Conservation (phyloP, 345 rosid species). For the Diplotaxis tenuifolia region DNA sequence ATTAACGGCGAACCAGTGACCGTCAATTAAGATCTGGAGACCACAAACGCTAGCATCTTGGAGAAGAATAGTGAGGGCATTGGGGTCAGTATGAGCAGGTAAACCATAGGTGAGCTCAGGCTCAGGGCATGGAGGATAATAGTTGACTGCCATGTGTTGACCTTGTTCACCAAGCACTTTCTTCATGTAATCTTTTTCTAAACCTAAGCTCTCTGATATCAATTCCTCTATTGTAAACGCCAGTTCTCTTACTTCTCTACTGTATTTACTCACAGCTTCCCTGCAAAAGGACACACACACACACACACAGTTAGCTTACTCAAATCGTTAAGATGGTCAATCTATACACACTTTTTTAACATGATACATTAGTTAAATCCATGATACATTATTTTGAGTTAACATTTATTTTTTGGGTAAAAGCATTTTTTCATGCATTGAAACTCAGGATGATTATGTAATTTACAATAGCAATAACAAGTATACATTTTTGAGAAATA, state of each 20-base stretch:
- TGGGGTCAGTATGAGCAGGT: constrained; percentile 92
- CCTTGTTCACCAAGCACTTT: constrained; percentile 75
- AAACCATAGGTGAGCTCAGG: constrained; percentile 91
- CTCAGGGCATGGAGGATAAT: constrained; percentile 85
- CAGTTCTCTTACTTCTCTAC: constrained; percentile 58
- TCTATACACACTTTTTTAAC: background rate
- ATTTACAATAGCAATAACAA: background rate
- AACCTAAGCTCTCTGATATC: constrained; percentile 84
- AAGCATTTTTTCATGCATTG: background rate
- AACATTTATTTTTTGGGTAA: background rate
- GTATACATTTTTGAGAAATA: background rate
- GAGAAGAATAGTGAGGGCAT: constrained; percentile 75
- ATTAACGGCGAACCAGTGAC: constrained; percentile 74
- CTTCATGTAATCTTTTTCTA: constrained; percentile 54
- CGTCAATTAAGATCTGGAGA: constrained; percentile 77
- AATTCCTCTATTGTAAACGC: constrained; percentile 60
- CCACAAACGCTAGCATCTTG: constrained; percentile 74
- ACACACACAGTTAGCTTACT: background rate
- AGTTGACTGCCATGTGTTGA: constrained; percentile 96
- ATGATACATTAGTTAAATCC: background rate
- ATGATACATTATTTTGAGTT: background rate
- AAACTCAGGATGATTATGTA: background rate
- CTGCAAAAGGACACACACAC: constrained; percentile 31
- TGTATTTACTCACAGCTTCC: constrained; percentile 58
- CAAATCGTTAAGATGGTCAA: background rate